Evolutionary conservation across 164 flowering plant species (phyloP), one percentile per base, ranked within the genome.

Genomic region (Malania oleifera): DNA sequence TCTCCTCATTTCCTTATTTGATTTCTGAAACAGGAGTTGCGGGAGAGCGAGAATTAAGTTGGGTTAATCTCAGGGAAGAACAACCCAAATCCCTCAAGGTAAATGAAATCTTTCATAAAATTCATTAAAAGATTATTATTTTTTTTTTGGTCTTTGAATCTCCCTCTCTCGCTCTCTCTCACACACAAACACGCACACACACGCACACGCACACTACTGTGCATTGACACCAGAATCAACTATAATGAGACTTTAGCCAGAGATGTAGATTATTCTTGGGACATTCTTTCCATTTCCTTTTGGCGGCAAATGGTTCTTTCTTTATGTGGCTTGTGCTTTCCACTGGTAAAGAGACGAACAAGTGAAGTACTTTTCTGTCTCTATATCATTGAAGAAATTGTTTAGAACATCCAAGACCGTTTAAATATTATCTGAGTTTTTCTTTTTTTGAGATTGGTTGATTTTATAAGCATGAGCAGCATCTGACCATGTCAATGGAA

Each of bases 401-500:
- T 1, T 48, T 57, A 50, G 40, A 53, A 50, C 47, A 58, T 46
- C 46, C 41, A 53, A 73, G 7, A 1, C 56, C 50, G 54, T 64
- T 72, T 58, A 48, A 55, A 70, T 46, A 35, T 47, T 61, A 20
- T 27, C 19, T 20, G 7, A n/a, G 60, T 35, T 35, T 24, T 43
- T 38, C 13, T 5, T 38, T 45, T 35, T n/a, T 22, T 53, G 41
- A 20, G 24, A 43, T 31, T 44, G 29, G 56, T 41, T 39, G 56
- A n/a, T 60, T 48, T 38, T 43, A 17, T 24, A 35, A 26, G 15
- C 24, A 54, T 27, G 45, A 7, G 47, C 25, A 38, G 48, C 35
- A 58, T 71, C 80, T 74, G 75, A 77, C 68, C 45, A 46, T 66
- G 61, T 77, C 73, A 65, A 63, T 70, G 67, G 22, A 31, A 53